These are phyloP conservation scores for Tolypocladium endophyticum DNA, from an alignment of 2,329 filamentous ascomycete genomes.

Conservation along the genomic window DNA sequence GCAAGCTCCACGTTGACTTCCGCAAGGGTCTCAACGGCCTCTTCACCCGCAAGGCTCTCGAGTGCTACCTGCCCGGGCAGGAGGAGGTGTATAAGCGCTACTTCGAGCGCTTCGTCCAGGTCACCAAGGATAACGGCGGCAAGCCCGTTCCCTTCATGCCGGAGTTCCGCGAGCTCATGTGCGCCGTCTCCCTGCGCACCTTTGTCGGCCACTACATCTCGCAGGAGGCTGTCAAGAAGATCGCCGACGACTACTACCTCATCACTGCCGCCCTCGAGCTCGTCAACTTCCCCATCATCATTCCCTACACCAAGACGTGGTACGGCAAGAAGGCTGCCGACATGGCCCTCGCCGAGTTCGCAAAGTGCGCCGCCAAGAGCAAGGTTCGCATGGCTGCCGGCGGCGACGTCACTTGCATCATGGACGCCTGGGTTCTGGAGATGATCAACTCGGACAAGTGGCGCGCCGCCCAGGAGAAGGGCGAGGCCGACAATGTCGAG, in stretches of 20 bases:
- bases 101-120: slow-evolving; percentile 66
- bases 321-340: slow-evolving; percentile 93
- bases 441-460: slow-evolving; percentile 82
- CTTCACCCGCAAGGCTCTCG: slow-evolving; percentile 84
- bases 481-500: slow-evolving; percentile 57
- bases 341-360: slow-evolving; percentile 81
- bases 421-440: slow-evolving; percentile 86
- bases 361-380: slow-evolving; percentile 85
- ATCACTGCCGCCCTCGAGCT: slow-evolving; percentile 93
- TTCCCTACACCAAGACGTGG: slow-evolving; percentile 93
- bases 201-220: slow-evolving; percentile 95
- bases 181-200: slow-evolving; percentile 88
- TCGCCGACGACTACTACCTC: slow-evolving; percentile 92
- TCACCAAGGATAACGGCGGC: slow-evolving; percentile 61
- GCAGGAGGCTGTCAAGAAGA: slow-evolving; percentile 82
- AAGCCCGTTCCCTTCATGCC: slow-evolving; percentile 82
- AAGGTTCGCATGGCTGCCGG: slow-evolving; percentile 87
- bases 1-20: slow-evolving; percentile 90
- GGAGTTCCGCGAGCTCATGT: slow-evolving; percentile 89
- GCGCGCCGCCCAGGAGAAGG: slow-evolving; percentile 66
- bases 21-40: slow-evolving; percentile 92
- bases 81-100: slow-evolving; percentile 86
- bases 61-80: slow-evolving; percentile 81
- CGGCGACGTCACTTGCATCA: slow-evolving; percentile 79
- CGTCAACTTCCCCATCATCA: slow-evolving; percentile 95